Conservation (phyloP, 2,329 filamentous ascomycete genomes). For the Cordyceps farinosa region DNA sequence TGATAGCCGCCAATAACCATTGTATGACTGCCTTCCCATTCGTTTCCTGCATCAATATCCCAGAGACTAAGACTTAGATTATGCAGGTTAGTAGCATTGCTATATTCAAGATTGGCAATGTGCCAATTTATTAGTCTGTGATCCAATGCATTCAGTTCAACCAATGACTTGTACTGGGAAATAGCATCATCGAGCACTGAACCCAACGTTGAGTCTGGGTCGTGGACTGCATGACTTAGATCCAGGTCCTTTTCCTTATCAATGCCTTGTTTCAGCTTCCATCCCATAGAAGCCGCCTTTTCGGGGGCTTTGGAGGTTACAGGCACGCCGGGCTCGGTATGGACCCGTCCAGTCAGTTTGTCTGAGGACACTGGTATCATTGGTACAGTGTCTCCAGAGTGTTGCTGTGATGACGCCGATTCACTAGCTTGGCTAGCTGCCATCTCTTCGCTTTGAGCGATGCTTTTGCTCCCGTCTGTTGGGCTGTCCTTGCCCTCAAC, state of each 20-base stretch:
- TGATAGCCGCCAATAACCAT: slow-evolving; percentile 94
- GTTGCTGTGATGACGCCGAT: slow-evolving; percentile 51
- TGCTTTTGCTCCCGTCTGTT: slow-evolving; percentile 65
- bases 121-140: slow-evolving; percentile 96
- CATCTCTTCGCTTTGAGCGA: slow-evolving; percentile 68
- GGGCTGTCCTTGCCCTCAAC: slow-evolving; percentile 76
- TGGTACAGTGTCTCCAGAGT: slow-evolving; percentile 50
- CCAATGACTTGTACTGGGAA: slow-evolving; percentile 75
- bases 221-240: slow-evolving; percentile 61
- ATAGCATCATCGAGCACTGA: slow-evolving; percentile 92
- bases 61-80: slow-evolving; percentile 85
- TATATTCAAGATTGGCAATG: slow-evolving; percentile 95
- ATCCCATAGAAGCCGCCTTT: slow-evolving; percentile 78
- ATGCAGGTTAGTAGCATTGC: slow-evolving; percentile 85
- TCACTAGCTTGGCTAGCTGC: slow-evolving; percentile 57
- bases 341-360: slow-evolving; percentile 67
- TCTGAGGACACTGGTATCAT: slow-evolving; percentile 63
- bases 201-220: slow-evolving; percentile 71
- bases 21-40: slow-evolving; percentile 92
- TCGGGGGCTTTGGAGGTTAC: slow-evolving; percentile 70
- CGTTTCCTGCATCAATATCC: slow-evolving; percentile 97
- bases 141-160: slow-evolving; percentile 81
- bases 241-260: slow-evolving; percentile 65
- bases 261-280: slow-evolving; percentile 65
- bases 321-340: slow-evolving; percentile 66